Percentiles rank a stretch among this genome's conserved stretches.
Conservation (phyloP, 371 early-diverging fungal genomes). For the Mortierella sp. region DNA sequence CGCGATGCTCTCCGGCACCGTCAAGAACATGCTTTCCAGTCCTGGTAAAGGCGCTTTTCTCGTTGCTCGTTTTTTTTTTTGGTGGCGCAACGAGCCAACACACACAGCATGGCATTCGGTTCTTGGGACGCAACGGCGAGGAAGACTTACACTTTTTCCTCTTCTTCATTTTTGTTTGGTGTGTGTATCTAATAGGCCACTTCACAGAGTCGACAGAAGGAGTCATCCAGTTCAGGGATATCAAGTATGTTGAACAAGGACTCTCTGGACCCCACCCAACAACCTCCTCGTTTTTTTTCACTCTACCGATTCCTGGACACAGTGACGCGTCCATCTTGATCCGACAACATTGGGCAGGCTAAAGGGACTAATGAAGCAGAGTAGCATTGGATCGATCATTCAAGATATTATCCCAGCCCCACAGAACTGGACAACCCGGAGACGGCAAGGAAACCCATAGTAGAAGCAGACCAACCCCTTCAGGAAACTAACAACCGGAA, state of each 20-base stretch:
- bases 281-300: neutral
- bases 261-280: neutral
- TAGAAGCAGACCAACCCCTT: neutral
- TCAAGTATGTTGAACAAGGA: conserved; percentile 78
- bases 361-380: too few relatives aligned
- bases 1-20: conserved; percentile 92
- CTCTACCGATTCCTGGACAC: neutral
- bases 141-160: neutral
- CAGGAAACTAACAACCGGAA: neutral
- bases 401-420: too few relatives aligned
- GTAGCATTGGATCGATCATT: too few relatives aligned
- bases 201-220: conserved; percentile 93
- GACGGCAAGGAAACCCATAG: neutral
- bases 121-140: neutral
- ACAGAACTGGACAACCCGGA: too few relatives aligned
- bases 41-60: conserved; percentile 66
- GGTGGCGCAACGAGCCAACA: conserved; percentile 28
- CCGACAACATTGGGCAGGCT: too few relatives aligned
- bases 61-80: neutral
- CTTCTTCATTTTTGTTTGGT: neutral
- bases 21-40: conserved; percentile 92
- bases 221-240: conserved; percentile 89
- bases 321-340: neutral
- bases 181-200: conserved; percentile 67
- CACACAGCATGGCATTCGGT: neutral